These are phyloP conservation scores for Hibiscus tridactylites DNA, from an alignment of 345 rosid genomes.

Conservation along the genomic window DNA sequence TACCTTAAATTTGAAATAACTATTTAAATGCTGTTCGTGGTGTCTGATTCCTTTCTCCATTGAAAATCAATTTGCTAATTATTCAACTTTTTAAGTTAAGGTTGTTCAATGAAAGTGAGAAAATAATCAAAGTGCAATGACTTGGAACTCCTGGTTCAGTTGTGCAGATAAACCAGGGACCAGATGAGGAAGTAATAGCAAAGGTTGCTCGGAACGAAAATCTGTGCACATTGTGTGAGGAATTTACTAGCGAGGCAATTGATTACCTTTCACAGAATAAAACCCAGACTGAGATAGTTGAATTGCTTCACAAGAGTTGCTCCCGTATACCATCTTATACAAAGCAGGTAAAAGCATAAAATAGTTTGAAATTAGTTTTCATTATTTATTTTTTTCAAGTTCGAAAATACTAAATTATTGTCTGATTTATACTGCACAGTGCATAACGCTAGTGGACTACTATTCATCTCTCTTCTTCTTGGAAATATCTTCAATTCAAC, in stretches of 20 bases:
- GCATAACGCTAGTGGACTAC: constrained; percentile 68
- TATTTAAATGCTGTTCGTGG: not conserved
- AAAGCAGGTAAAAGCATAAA: constrained; percentile 45
- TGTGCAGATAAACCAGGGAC: constrained; percentile 20
- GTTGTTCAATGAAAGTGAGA: constrained; percentile 9
- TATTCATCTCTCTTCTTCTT: constrained; percentile 51
- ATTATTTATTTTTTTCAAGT: not conserved
- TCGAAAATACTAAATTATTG: constrained; percentile 2
- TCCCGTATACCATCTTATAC: constrained; percentile 42
- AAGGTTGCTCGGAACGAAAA: constrained; percentile 33
- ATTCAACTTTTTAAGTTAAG: not conserved
- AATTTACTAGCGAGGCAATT: constrained; percentile 55
- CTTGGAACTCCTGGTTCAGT: constrained; percentile 18
- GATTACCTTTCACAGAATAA: constrained; percentile 53
- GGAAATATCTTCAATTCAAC: constrained; percentile 41
- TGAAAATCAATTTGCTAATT: not conserved
- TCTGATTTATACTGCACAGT: constrained; percentile 33
- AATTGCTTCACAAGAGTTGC: constrained; percentile 52
- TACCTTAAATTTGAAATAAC: not conserved
- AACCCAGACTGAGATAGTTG: constrained; percentile 67
- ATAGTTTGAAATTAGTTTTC: not conserved
- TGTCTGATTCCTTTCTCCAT: not conserved
- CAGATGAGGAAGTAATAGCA: constrained; percentile 11
- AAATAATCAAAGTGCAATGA: constrained; percentile 8
- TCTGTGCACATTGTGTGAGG: constrained; percentile 74